Conservation (phyloP, 306 rosid species). For the Medicago arabica region DNA sequence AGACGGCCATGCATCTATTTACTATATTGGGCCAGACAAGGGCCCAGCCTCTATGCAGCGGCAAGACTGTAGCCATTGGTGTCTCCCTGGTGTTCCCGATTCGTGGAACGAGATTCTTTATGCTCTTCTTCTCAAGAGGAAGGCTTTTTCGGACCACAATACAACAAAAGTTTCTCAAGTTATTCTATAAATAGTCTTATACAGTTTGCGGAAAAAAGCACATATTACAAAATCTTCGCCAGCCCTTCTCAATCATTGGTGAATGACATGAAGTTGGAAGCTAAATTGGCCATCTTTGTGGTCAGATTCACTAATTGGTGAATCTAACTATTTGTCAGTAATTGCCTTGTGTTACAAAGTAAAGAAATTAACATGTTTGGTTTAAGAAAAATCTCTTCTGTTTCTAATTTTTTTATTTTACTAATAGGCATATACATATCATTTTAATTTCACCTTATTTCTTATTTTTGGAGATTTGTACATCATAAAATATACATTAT, state of each 20-base stretch:
- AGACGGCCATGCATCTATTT: conserved; percentile 87
- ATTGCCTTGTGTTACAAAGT: conserved; percentile 22
- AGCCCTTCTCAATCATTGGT: conserved; percentile 15
- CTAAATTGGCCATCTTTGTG: conserved; percentile 33
- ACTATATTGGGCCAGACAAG: conserved; percentile 57
- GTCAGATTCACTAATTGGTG: conserved; percentile 31
- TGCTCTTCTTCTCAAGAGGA: conserved; percentile 68
- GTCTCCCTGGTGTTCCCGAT: conserved; percentile 96
- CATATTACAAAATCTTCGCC: conserved; percentile 21
- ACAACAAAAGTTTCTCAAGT: conserved; percentile 41
- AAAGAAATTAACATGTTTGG: conserved; percentile 32
- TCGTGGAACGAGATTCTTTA: conserved; percentile 87
- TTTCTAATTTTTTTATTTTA: conserved; percentile 13
- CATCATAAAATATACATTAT: not conserved
- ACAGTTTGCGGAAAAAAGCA: conserved; percentile 27
- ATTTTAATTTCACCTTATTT: not conserved
- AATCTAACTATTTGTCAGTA: conserved; percentile 33
- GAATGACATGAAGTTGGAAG: conserved; percentile 36
- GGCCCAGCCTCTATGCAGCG: conserved; percentile 60
- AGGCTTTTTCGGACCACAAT: conserved; percentile 33
- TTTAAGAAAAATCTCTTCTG: not conserved
- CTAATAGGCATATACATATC: not conserved
- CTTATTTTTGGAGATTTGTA: not conserved
- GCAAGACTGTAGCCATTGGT: conserved; percentile 99
- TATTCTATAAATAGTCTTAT: conserved; percentile 28